Conservation (phyloP, 139 green algal species). For the Chlamydomonas incerta region DNA sequence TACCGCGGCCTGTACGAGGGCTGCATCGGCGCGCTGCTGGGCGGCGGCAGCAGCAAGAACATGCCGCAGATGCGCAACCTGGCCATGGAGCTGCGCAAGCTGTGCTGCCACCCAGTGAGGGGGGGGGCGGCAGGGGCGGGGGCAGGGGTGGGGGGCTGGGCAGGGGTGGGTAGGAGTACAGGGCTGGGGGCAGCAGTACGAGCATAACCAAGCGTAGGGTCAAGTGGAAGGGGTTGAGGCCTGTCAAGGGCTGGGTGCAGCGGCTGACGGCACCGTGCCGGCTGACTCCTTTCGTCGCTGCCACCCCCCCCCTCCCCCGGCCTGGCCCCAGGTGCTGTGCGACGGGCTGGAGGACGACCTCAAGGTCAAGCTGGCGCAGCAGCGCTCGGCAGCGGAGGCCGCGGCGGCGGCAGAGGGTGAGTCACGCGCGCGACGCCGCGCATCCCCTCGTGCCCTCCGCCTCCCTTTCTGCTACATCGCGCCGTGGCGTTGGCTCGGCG, state of each 20-base stretch:
- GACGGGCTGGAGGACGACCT: slow-evolving; percentile 90
- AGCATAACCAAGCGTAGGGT: too few relatives aligned
- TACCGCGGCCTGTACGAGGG: slow-evolving; percentile 82
- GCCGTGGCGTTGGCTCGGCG: too few relatives aligned
- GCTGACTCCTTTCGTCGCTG: not conserved
- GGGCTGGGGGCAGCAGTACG: too few relatives aligned
- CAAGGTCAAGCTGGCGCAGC: not conserved
- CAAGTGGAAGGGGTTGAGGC: too few relatives aligned
- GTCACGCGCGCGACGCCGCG: too few relatives aligned
- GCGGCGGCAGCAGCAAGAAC: slow-evolving; percentile 66
- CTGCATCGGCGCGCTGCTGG: slow-evolving; percentile 74
- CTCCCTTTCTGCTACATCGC: too few relatives aligned
- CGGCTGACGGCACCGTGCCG: too few relatives aligned
- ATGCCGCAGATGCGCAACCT: slow-evolving; percentile 88
- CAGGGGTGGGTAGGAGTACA: not conserved
- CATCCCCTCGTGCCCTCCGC: too few relatives aligned
- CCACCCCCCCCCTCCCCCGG: not conserved
- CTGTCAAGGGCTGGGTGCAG: too few relatives aligned
- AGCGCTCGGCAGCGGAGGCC: not conserved
- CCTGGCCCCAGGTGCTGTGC: slow-evolving; percentile 82
- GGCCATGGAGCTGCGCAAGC: slow-evolving; percentile 96
- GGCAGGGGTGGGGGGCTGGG: not conserved
- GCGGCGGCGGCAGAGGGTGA: slow-evolving; percentile 16
- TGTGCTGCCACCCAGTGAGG: slow-evolving; percentile 92
- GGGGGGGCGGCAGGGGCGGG: not conserved